Conservation (phyloP, 208 protist species). For the Vickermania ingenoplastis region DNA sequence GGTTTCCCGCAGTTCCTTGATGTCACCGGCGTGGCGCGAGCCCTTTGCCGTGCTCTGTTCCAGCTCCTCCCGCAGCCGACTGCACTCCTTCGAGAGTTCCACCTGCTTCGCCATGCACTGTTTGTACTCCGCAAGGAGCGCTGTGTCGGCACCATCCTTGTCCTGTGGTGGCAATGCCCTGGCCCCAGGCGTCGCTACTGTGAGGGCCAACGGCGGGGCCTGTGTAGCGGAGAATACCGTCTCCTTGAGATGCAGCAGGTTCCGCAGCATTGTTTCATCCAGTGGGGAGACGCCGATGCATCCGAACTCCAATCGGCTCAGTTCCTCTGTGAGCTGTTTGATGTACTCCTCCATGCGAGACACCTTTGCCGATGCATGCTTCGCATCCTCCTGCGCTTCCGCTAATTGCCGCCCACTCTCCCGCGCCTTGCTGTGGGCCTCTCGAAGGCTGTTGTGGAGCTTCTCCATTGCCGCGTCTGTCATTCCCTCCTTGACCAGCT, state of each 20-base stretch:
- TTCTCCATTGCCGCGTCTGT: conserved; percentile 26
- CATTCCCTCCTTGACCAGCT: conserved; percentile 13
- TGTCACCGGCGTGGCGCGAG: conserved; percentile 13
- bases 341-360: conserved; percentile 43
- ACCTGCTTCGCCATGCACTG: conserved; percentile 37
- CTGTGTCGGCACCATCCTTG: conserved; percentile 21
- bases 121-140: conserved; percentile 70
- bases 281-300: conserved; percentile 21
- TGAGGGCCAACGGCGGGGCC: conserved; percentile 39
- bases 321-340: conserved; percentile 51
- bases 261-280: conserved; percentile 35
- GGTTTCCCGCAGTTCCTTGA: conserved; percentile 40
- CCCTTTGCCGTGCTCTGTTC: conserved; percentile 19
- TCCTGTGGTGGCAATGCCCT: not conserved
- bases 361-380: conserved; percentile 43
- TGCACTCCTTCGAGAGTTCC: conserved; percentile 47
- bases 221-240: conserved; percentile 64
- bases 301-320: conserved; percentile 55
- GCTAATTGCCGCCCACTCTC: conserved; percentile 37
- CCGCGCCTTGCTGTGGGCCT: conserved; percentile 33
- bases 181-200: conserved; percentile 6
- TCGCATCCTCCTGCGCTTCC: conserved; percentile 56
- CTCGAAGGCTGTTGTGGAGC: conserved; percentile 30
- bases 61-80: conserved; percentile 33
- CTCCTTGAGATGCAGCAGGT: conserved; percentile 59